A percentile compares a stretch with the other conserved stretches of the same genome.
These are phyloP conservation scores for Albizia julibrissin DNA, from an alignment of 306 rosid genomes.

Conservation along the genomic window DNA sequence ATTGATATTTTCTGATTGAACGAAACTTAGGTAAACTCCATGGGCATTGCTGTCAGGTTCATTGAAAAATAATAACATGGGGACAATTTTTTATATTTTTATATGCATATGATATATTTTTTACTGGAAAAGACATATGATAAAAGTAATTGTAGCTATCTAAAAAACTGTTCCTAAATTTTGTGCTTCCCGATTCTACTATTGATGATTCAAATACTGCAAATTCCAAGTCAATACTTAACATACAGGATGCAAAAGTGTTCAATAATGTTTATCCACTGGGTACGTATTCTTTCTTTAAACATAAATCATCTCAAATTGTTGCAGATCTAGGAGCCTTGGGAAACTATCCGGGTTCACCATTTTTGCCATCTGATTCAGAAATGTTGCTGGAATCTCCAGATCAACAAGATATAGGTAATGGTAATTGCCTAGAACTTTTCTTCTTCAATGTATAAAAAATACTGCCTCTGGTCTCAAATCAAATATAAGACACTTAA, in stretches of 20 bases:
- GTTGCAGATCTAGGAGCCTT: slow-evolving; percentile 92
- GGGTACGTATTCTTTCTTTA: background rate
- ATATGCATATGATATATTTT: background rate
- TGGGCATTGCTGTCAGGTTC: background rate
- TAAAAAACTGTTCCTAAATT: background rate
- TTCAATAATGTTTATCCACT: background rate
- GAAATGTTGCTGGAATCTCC: slow-evolving; percentile 93
- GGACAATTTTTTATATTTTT: background rate
- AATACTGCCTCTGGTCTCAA: too few species aligned
- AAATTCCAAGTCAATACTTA: background rate
- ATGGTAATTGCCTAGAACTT: background rate
- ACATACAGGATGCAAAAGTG: background rate
- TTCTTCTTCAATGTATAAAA: slow-evolving; percentile 1
- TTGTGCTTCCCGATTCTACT: background rate
- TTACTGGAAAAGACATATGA: background rate
- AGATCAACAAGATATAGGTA: slow-evolving; percentile 95
- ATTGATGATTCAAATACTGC: slow-evolving; percentile 5
- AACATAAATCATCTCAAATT: slow-evolving; percentile 14
- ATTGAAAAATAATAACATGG: background rate
- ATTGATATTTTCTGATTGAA: background rate
- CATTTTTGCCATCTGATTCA: slow-evolving; percentile 91
- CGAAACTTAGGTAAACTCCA: background rate
- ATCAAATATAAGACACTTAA: background rate
- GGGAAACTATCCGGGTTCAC: slow-evolving; percentile 92
- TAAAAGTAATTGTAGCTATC: background rate